Percentiles rank a stretch among this genome's conserved stretches.
Conservation (phyloP, 2,329 filamentous ascomycete genomes). For the Sphaerulina populicola region DNA sequence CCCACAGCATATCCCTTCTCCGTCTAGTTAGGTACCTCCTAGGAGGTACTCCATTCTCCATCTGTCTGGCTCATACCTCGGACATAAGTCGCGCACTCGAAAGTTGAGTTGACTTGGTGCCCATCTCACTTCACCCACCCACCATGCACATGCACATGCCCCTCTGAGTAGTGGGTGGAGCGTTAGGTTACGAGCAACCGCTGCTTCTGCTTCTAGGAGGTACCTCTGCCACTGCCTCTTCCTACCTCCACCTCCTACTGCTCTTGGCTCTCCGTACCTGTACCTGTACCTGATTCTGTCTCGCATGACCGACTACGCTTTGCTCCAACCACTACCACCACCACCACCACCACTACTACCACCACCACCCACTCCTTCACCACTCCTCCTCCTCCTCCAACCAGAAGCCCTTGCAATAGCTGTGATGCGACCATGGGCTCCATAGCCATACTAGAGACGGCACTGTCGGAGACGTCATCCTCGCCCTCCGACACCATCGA, state of each 20-base stretch:
- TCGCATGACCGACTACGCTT: slow-evolving; percentile 1
- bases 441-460: slow-evolving; percentile 17
- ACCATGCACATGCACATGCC: slow-evolving; percentile 4
- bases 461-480: slow-evolving; percentile 27
- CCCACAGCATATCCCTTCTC: too few species aligned
- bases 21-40: too few species aligned
- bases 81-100: slow-evolving; percentile 20
- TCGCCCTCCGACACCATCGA: slow-evolving; percentile 26
- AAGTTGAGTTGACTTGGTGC: slow-evolving; percentile 1
- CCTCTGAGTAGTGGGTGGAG: slow-evolving; percentile 14
- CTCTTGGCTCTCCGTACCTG: too few species aligned
- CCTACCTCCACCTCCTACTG: too few species aligned
- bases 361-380: too few species aligned
- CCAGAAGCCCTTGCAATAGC: slow-evolving; percentile 4
- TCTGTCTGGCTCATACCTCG: neutral
- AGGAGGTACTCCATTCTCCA: too few species aligned
- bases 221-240: neutral
- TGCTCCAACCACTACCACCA: slow-evolving; percentile 1
- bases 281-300: too few species aligned
- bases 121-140: slow-evolving; percentile 15
- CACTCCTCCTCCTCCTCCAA: neutral
- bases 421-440: slow-evolving; percentile 19
- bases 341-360: slow-evolving; percentile 2
- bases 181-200: slow-evolving; percentile 11
- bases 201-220: slow-evolving; percentile 10